A percentile compares a stretch with the other conserved stretches of the same genome.
Evolutionary conservation across 768 basidiomycete genomes (phyloP).

Genomic region (Infundibulicybe gibba): DNA sequence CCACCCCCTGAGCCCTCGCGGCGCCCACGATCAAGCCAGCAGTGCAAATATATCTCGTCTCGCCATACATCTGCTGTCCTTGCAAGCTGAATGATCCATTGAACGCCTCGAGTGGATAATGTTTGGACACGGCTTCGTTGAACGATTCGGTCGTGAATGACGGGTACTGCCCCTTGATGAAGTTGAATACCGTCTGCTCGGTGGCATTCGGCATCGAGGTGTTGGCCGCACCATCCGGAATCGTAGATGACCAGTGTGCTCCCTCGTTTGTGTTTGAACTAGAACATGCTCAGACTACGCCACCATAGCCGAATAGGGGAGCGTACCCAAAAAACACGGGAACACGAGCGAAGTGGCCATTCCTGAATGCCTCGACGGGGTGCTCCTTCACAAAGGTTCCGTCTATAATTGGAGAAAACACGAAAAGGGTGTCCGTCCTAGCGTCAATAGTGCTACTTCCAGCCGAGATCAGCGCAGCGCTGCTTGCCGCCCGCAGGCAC

Average conservation of each 20-base stretch:
- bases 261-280: slow-evolving; percentile 42
- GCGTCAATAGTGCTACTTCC: slow-evolving; percentile 24
- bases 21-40: slow-evolving; percentile 30
- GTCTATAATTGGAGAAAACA: slow-evolving; percentile 36
- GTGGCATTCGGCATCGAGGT: slow-evolving; percentile 34
- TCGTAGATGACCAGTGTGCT: slow-evolving; percentile 38
- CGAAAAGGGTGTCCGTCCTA: slow-evolving; percentile 28
- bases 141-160: slow-evolving; percentile 25
- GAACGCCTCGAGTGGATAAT: slow-evolving; percentile 32
- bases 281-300: neutral
- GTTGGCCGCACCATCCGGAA: slow-evolving; percentile 31
- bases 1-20: slow-evolving; percentile 11
- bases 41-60: slow-evolving; percentile 39
- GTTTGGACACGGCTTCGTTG: slow-evolving; percentile 18
- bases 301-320: neutral
- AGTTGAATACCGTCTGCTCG: slow-evolving; percentile 35
- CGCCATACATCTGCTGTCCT: slow-evolving; percentile 43
- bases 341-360: slow-evolving; percentile 31
- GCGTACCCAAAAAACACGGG: slow-evolving; percentile 36
- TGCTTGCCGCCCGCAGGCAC: slow-evolving; percentile 28
- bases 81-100: slow-evolving; percentile 30
- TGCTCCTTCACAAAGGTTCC: slow-evolving; percentile 27
- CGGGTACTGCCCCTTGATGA: slow-evolving; percentile 35
- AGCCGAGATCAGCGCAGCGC: slow-evolving; percentile 24
- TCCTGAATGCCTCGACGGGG: slow-evolving; percentile 35